These are phyloP conservation scores for Zygosaccharomyces pseudobailii DNA, from an alignment of 1,139 yeast species.

Conservation along the genomic window DNA sequence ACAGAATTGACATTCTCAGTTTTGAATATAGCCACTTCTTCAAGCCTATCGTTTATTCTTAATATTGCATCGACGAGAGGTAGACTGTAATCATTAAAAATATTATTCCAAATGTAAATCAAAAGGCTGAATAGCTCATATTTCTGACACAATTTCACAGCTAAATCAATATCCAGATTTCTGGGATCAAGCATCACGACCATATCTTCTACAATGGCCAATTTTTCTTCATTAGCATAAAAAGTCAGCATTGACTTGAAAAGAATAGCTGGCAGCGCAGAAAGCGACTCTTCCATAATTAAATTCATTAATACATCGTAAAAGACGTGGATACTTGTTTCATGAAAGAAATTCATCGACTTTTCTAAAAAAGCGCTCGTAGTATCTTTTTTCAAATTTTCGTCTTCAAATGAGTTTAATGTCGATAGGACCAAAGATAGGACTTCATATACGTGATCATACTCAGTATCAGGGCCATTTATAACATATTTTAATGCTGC, in stretches of 20 bases:
- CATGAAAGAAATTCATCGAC: conserved; percentile 43
- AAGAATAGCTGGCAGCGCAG: conserved; percentile 54
- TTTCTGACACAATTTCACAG: conserved; percentile 54
- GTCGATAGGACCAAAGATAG: conserved; percentile 13
- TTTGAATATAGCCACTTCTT: conserved; percentile 13
- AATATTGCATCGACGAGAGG: conserved; percentile 50
- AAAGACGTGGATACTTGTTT: conserved; percentile 36
- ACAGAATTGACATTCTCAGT: conserved; percentile 2
- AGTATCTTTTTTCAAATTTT: neutral
- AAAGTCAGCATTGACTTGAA: conserved; percentile 54
- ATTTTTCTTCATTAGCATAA: conserved; percentile 40
- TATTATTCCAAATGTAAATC: conserved; percentile 62
- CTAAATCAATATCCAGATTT: conserved; percentile 69
- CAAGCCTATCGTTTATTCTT: conserved; percentile 8
- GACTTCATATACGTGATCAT: conserved; percentile 13
- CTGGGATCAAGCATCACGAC: conserved; percentile 60
- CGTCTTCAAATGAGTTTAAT: conserved; percentile 7
- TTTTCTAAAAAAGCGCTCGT: conserved; percentile 37
- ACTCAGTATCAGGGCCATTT: conserved; percentile 9
- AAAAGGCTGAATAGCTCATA: conserved; percentile 55
- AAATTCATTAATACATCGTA: conserved; percentile 48
- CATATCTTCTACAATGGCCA: conserved; percentile 55
- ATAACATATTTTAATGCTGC: conserved; percentile 28
- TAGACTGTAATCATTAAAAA: conserved; percentile 60
- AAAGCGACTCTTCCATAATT: conserved; percentile 45